Percentiles rank a stretch among this genome's conserved stretches.
Conservation (phyloP, 177 flowering plant species). For the Vitis hybrid region DNA sequence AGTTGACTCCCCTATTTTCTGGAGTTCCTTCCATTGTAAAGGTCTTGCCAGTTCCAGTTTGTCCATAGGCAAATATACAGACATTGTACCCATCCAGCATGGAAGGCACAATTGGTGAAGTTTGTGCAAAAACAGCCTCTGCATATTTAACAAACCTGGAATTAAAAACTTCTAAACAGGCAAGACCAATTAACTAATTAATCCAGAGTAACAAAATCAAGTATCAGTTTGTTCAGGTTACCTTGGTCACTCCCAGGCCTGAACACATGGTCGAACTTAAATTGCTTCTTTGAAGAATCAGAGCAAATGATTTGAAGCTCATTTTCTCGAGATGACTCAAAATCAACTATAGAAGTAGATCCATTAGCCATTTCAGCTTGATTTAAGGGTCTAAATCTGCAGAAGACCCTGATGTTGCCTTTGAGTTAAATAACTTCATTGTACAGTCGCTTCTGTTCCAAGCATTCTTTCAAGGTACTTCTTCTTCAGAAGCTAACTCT, state of each 20-base stretch:
- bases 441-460: slow-evolving; percentile 67
- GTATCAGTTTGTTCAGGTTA: slow-evolving; percentile 17
- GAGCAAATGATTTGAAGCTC: slow-evolving; percentile 63
- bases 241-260: slow-evolving; percentile 81
- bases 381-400: slow-evolving; percentile 82
- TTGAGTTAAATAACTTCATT: slow-evolving; percentile 88
- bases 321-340: slow-evolving; percentile 59
- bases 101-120: slow-evolving; percentile 72
- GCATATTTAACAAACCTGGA: slow-evolving; percentile 23
- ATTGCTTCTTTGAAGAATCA: slow-evolving; percentile 75
- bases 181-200: not conserved
- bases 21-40: slow-evolving; percentile 92
- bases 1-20: slow-evolving; percentile 86
- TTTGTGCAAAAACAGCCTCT: slow-evolving; percentile 79
- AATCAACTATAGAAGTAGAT: slow-evolving; percentile 53
- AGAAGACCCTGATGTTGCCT: slow-evolving; percentile 91
- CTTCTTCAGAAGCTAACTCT: no score
- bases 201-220: not conserved
- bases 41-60: slow-evolving; percentile 93
- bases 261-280: slow-evolving; percentile 88
- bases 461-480: slow-evolving; percentile 41
- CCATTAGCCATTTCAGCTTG: slow-evolving; percentile 59
- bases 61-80: slow-evolving; percentile 92
- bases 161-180: slow-evolving; percentile 3
- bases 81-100: slow-evolving; percentile 90